These are phyloP conservation scores for Tarenaya hassleriana DNA, from an alignment of 345 rosid species.

Conservation along the genomic window DNA sequence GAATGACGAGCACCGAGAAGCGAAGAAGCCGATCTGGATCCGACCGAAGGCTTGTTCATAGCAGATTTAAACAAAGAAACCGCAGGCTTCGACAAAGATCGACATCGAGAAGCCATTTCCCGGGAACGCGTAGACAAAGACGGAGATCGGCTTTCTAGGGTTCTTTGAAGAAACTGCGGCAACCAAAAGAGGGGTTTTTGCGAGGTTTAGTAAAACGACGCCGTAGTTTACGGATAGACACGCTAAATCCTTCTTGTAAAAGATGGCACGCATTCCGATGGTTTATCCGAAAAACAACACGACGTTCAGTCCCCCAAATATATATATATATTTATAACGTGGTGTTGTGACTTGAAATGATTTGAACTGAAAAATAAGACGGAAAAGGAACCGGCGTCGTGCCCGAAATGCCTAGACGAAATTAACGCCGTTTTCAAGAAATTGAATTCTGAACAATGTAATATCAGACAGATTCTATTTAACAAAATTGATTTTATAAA, in stretches of 20 bases:
- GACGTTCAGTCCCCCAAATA: too few relatives aligned
- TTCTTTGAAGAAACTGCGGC: constrained; percentile 4
- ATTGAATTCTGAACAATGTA: too few relatives aligned
- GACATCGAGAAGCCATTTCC: constrained; percentile 66
- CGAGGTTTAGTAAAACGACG: constrained; percentile 23
- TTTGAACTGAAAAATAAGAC: constrained; percentile 10
- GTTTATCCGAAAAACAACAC: constrained; percentile 2
- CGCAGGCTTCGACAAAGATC: constrained; percentile 60
- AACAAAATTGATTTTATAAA: too few relatives aligned
- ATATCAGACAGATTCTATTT: too few relatives aligned
- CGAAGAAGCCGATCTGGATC: constrained; percentile 38
- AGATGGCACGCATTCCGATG: constrained; percentile 10
- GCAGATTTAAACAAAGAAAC: constrained; percentile 47
- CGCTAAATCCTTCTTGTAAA: too few relatives aligned
- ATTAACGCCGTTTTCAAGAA: constrained; percentile 24
- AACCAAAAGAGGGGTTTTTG: constrained; percentile 20
- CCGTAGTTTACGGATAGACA: neutral
- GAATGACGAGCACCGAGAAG: constrained; percentile 38
- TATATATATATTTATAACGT: constrained; percentile 15
- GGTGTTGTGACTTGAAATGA: neutral
- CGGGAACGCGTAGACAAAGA: constrained; percentile 3
- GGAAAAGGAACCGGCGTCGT: constrained; percentile 36
- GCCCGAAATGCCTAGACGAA: constrained; percentile 77
- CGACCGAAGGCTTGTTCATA: constrained; percentile 42
- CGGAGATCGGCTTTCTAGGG: constrained; percentile 2